Conservation (phyloP, 345 rosid species). For the Gossypium sturtianum region DNA sequence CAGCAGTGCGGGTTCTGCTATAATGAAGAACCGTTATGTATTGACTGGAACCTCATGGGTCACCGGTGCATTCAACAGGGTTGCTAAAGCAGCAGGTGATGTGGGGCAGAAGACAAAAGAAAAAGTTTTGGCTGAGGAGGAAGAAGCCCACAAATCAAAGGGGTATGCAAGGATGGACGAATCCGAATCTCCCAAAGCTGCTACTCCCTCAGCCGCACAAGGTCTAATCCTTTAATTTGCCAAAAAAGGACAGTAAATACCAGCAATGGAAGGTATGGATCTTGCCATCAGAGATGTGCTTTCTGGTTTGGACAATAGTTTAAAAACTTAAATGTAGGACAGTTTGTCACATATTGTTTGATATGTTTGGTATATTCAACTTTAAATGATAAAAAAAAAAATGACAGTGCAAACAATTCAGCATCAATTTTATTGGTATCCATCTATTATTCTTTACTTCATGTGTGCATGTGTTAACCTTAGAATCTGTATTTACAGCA, state of each 20-base stretch:
- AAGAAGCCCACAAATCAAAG: constrained; percentile 21
- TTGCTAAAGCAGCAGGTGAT: constrained; percentile 81
- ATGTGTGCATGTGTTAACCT: too few species aligned
- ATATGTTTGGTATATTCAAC: not conserved
- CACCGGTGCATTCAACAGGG: constrained; percentile 71
- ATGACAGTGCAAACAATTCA: not conserved
- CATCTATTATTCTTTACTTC: too few species aligned
- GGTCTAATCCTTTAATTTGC: constrained; percentile 6
- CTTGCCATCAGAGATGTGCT: not conserved
- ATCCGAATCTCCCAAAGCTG: constrained; percentile 23
- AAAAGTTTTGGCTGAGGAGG: constrained; percentile 65
- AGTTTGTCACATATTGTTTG: constrained; percentile 1
- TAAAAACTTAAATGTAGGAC: not conserved
- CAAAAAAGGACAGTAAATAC: constrained; percentile 13
- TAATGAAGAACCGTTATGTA: constrained; percentile 82
- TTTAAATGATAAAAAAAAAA: not conserved
- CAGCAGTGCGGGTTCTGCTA: constrained; percentile 67
- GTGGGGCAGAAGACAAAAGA: constrained; percentile 84
- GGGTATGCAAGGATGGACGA: constrained; percentile 40
- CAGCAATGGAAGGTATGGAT: not conserved
- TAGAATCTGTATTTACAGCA: too few species aligned
- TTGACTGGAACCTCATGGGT: constrained; percentile 80
- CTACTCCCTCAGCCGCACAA: constrained; percentile 1
- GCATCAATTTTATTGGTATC: not conserved
- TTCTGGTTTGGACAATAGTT: constrained; percentile 3